phyloP scores from a whole-genome alignment of 192 early-diverging fungal genomes.

The Radiomyces spectabilis region DNA sequence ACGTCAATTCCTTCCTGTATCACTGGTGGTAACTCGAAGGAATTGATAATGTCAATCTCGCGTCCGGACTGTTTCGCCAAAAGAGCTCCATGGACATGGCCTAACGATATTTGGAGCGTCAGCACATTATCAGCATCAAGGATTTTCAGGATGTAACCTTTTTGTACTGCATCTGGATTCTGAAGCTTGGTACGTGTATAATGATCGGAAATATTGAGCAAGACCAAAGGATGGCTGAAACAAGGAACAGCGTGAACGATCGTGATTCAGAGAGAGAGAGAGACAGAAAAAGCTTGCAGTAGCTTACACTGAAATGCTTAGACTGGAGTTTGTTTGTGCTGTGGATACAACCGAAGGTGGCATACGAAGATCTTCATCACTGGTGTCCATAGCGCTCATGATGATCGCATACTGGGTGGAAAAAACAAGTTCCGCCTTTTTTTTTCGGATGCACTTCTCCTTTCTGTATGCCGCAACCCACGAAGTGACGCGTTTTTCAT shows the following conservation, averaged over 20 bases:
- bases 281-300: neutral
- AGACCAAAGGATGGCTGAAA: constrained; percentile 86
- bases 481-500: too few species aligned
- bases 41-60: constrained; percentile 81
- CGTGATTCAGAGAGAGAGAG: neutral
- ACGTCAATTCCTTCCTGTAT: constrained; percentile 31
- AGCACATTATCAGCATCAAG: neutral
- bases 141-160: neutral
- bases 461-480: too few species aligned
- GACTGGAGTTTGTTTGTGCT: constrained; percentile 47
- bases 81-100: constrained; percentile 61
- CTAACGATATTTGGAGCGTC: neutral
- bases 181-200: constrained; percentile 69
- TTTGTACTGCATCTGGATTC: constrained; percentile 12
- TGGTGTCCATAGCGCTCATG: constrained; percentile 17
- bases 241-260: neutral
- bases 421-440: too few species aligned
- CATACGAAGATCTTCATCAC: constrained; percentile 5
- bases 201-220: constrained; percentile 85
- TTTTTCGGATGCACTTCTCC: too few species aligned
- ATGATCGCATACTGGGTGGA: neutral
- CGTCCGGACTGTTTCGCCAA: constrained; percentile 70
- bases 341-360: constrained; percentile 32
- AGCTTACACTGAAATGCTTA: constrained; percentile 41
- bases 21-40: constrained; percentile 62